Percentiles rank a stretch among this genome's conserved stretches.
phyloP scores from a whole-genome alignment of 2,329 filamentous ascomycete genomes.

The Coleophoma eucalyptorum region DNA sequence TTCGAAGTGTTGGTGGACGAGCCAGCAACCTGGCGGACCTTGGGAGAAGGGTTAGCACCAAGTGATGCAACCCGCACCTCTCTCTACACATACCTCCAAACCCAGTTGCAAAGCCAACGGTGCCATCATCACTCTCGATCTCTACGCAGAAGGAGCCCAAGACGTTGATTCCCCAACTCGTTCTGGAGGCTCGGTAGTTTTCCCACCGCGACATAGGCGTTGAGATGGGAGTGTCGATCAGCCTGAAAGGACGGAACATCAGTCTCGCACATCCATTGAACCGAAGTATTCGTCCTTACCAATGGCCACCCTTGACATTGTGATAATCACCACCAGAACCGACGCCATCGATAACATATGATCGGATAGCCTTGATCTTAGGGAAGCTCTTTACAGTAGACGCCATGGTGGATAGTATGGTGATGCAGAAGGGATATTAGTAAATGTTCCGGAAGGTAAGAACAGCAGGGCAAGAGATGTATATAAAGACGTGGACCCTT shows the following conservation, averaged over 20 bases:
- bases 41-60: constrained; percentile 4
- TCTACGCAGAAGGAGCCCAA: constrained; percentile 89
- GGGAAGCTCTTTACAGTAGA: constrained; percentile 48
- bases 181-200: constrained; percentile 80
- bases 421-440: neutral
- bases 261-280: no score
- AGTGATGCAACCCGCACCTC: neutral
- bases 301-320: constrained; percentile 76
- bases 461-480: neutral
- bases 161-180: constrained; percentile 94
- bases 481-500: no score
- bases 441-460: neutral
- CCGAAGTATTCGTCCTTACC: constrained; percentile 37
- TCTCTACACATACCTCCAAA: constrained; percentile 62
- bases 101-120: constrained; percentile 89
- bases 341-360: constrained; percentile 66
- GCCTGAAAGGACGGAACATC: constrained; percentile 47
- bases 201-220: constrained; percentile 91
- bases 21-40: constrained; percentile 89
- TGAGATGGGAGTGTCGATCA: constrained; percentile 88
- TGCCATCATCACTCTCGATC: constrained; percentile 83
- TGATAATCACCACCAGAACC: constrained; percentile 77
- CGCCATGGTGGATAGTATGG: constrained; percentile 17
- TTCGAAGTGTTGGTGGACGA: constrained; percentile 90
- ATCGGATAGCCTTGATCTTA: constrained; percentile 71